Evolutionary conservation across 192 early-diverging fungal species (phyloP).

Genomic region (Gonapodya sp.): DNA sequence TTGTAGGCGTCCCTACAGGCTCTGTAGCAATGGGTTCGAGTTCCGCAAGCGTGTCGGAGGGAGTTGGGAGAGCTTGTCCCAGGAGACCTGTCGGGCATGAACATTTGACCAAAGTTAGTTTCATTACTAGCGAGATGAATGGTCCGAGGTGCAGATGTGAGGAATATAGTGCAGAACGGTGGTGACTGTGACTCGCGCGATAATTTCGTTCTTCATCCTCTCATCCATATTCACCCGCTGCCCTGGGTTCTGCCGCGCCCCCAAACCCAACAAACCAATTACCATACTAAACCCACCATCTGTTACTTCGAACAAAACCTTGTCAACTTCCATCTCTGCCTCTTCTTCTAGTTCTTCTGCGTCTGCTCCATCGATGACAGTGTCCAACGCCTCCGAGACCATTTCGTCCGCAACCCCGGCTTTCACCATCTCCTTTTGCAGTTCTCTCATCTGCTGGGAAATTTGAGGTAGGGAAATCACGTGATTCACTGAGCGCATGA

Average conservation of each 20-base stretch:
- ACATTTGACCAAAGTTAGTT: not conserved
- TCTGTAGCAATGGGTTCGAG: too few relatives aligned
- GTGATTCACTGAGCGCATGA: conserved; percentile 86
- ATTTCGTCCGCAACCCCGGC: conserved; percentile 73
- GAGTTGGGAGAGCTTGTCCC: not conserved
- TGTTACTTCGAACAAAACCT: conserved; percentile 78
- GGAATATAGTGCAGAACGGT: too few relatives aligned
- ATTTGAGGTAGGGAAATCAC: conserved; percentile 81
- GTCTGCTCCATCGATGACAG: conserved; percentile 75
- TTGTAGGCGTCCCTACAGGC: too few relatives aligned
- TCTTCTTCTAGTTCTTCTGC: conserved; percentile 90
- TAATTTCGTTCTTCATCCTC: too few relatives aligned
- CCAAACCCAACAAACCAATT: conserved; percentile 4
- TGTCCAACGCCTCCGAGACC: conserved; percentile 92
- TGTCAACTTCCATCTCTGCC: conserved; percentile 87
- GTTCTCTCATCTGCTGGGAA: conserved; percentile 72
- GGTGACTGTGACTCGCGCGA: too few relatives aligned
- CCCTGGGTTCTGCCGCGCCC: too few relatives aligned
- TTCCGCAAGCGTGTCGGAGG: not conserved
- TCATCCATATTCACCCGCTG: too few relatives aligned
- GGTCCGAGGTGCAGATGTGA: too few relatives aligned
- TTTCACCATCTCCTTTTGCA: conserved; percentile 95
- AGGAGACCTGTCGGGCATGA: not conserved
- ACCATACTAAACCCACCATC: conserved; percentile 45
- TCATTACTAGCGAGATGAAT: not conserved